Evolutionary conservation across 345 rosid genomes (phyloP).

Genomic region (Triadica sebifera): DNA sequence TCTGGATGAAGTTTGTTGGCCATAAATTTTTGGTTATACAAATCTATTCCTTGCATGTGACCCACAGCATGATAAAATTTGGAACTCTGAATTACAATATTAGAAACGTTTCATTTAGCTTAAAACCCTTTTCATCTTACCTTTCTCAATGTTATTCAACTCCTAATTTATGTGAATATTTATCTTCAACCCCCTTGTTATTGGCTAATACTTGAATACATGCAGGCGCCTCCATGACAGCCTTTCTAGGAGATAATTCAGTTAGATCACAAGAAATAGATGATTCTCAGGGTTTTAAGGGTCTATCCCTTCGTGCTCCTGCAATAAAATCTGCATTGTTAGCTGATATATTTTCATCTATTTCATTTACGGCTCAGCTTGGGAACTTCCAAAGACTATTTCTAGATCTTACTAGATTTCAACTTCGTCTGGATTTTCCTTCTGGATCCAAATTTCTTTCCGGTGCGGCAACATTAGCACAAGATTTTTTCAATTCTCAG

Average conservation of each 20-base stretch:
- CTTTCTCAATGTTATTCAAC: not conserved
- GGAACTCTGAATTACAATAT: not conserved
- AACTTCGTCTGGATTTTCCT: conserved; percentile 67
- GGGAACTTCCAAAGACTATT: conserved; percentile 77
- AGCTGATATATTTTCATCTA: conserved; percentile 72
- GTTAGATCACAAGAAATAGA: conserved; percentile 36
- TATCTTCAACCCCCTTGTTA: not conserved
- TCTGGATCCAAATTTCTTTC: conserved; percentile 67
- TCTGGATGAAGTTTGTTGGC: not conserved
- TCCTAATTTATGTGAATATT: not conserved
- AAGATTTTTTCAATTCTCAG: conserved; percentile 58
- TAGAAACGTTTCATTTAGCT: not conserved
- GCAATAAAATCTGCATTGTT: conserved; percentile 51
- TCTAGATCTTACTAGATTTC: conserved; percentile 77
- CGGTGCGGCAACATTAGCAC: conserved; percentile 55
- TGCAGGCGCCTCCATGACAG: conserved; percentile 66
- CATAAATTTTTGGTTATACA: not conserved
- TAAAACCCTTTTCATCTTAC: not conserved
- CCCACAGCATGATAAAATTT: not conserved
- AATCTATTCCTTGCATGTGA: not conserved
- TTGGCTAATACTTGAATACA: conserved; percentile 1
- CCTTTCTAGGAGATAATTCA: conserved; percentile 62
- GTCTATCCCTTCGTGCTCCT: conserved; percentile 48
- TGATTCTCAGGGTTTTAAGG: conserved; percentile 33
- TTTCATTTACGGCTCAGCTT: conserved; percentile 73